A percentile compares a stretch with the other conserved stretches of the same genome.
Evolutionary conservation across 2,329 filamentous ascomycete species (phyloP).

Genomic region (Pseudopyricularia javanii): DNA sequence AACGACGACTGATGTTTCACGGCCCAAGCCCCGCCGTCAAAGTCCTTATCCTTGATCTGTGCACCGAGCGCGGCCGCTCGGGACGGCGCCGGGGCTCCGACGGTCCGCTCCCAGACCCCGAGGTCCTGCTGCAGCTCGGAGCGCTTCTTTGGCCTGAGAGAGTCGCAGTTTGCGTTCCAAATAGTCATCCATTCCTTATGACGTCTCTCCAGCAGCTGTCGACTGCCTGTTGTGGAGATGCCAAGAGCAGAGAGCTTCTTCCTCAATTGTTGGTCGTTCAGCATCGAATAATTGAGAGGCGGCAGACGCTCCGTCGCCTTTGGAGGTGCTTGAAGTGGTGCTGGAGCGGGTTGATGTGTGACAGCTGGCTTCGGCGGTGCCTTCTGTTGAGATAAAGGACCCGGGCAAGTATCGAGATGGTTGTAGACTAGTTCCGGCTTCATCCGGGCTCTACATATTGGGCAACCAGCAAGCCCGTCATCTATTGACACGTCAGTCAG

Average conservation of each 20-base stretch:
- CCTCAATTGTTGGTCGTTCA: slow-evolving; percentile 66
- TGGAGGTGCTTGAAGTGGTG: slow-evolving; percentile 5
- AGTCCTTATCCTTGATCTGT: slow-evolving; percentile 75
- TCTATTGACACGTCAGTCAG: slow-evolving; percentile 24
- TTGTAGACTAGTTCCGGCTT: slow-evolving; percentile 64
- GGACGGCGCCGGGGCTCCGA: slow-evolving; percentile 39
- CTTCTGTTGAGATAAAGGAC: slow-evolving; percentile 1
- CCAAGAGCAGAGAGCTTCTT: slow-evolving; percentile 76
- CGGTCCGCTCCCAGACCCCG: slow-evolving; percentile 74
- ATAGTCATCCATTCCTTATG: slow-evolving; percentile 91
- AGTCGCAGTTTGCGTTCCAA: slow-evolving; percentile 96
- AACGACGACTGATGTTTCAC: slow-evolving; percentile 64
- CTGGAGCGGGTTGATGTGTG: background rate
- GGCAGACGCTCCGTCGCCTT: slow-evolving; percentile 54
- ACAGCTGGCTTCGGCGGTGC: background rate
- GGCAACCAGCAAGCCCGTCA: slow-evolving; percentile 72
- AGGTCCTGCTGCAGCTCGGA: slow-evolving; percentile 65
- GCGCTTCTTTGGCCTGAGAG: slow-evolving; percentile 57
- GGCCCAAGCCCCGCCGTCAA: slow-evolving; percentile 69
- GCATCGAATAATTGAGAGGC: slow-evolving; percentile 70
- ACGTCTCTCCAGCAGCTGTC: slow-evolving; percentile 59
- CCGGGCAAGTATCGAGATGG: slow-evolving; percentile 58
- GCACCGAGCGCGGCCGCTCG: slow-evolving; percentile 18
- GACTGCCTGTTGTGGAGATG: slow-evolving; percentile 57
- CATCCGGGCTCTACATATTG: slow-evolving; percentile 70